Conservation (phyloP, 257 asterid genomes). For the Capsicum rhomboideum region DNA sequence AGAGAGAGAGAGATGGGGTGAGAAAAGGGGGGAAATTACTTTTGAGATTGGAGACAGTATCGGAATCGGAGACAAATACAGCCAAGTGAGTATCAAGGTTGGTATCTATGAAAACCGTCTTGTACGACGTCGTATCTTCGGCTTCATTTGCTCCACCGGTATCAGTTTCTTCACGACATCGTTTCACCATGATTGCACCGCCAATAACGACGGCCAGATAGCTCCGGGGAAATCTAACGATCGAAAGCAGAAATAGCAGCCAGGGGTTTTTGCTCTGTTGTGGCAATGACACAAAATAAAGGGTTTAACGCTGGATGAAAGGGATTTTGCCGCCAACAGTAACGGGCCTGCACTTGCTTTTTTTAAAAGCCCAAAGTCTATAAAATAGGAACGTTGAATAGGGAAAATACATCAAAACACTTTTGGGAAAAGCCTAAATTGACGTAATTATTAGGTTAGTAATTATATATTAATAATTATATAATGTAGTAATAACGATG, state of each 20-base stretch:
- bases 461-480: no score
- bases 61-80: constrained; percentile 29
- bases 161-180: constrained; percentile 28
- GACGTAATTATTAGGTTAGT: no score
- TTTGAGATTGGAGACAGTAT: constrained; percentile 48
- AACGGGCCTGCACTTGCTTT: neutral
- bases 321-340: neutral
- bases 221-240: neutral
- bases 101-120: constrained; percentile 50
- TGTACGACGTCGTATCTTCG: constrained; percentile 3
- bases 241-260: neutral
- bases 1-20: no score
- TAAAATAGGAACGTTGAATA: no score
- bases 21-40: constrained; percentile 17
- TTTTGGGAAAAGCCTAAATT: no score
- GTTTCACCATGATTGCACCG: constrained; percentile 32
- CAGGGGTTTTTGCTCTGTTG: neutral
- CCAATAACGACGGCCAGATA: neutral
- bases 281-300: neutral
- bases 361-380: neutral
- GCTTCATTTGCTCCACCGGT: constrained; percentile 4
- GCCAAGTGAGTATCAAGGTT: constrained; percentile 58
- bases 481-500: no score
- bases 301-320: neutral
- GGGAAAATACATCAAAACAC: neutral